Conservation (phyloP, 305 asterid genomes). For the Coffea humblotiana region DNA sequence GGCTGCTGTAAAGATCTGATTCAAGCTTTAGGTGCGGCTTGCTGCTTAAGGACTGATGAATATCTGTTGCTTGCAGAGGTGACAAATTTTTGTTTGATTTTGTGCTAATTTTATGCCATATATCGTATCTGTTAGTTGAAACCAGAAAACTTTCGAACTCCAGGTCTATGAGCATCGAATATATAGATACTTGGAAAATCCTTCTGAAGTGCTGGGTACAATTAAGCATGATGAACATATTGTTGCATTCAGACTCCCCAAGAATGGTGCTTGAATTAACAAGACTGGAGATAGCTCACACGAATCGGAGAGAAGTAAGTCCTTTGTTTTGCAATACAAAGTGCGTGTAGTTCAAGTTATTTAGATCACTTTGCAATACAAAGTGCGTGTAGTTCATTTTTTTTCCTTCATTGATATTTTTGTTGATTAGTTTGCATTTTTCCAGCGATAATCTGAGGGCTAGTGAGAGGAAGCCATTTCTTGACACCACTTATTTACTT, state of each 20-base stretch:
- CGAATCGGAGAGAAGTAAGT: slow-evolving; percentile 67
- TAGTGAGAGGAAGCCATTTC: slow-evolving; percentile 80
- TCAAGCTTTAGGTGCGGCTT: slow-evolving; percentile 60
- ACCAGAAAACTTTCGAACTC: slow-evolving; percentile 20
- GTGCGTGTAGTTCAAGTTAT: not conserved
- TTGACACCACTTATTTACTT: slow-evolving; percentile 80
- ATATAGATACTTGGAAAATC: slow-evolving; percentile 72
- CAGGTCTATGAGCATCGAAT: slow-evolving; percentile 81
- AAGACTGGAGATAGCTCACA: slow-evolving; percentile 73
- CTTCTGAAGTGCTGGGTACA: slow-evolving; percentile 63
- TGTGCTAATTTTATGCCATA: not conserved
- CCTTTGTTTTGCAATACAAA: slow-evolving; percentile 12
- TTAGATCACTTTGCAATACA: not conserved
- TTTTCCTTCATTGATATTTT: not conserved
- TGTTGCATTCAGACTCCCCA: slow-evolving; percentile 85
- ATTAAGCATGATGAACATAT: slow-evolving; percentile 83
- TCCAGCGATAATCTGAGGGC: slow-evolving; percentile 41
- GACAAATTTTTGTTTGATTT: slow-evolving; percentile 15
- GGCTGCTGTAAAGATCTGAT: slow-evolving; percentile 78
- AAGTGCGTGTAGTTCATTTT: not conserved
- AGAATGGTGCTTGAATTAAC: slow-evolving; percentile 45
- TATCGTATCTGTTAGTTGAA: slow-evolving; percentile 12
- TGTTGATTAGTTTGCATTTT: slow-evolving; percentile 9
- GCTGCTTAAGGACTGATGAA: slow-evolving; percentile 73
- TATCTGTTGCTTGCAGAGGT: slow-evolving; percentile 93